phyloP scores from a whole-genome alignment of 1,284 basidiomycete genomes.

The Papiliotrema fonsecae region DNA sequence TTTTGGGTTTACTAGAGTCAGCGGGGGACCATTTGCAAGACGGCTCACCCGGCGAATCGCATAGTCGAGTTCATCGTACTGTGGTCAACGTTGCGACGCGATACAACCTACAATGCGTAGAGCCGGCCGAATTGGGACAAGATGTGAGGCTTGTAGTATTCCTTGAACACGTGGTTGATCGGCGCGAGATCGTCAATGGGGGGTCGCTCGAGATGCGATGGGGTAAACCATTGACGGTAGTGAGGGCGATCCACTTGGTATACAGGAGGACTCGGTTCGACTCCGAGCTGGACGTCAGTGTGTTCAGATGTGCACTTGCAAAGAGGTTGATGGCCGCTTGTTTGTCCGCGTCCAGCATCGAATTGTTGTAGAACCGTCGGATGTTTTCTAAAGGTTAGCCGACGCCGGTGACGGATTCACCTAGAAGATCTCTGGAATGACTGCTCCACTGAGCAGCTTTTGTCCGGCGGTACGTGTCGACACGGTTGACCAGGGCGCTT shows the following conservation, averaged over 20 bases:
- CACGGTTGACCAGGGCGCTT: constrained; percentile 91
- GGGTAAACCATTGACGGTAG: constrained; percentile 78
- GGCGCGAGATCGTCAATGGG: constrained; percentile 36
- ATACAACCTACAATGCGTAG: constrained; percentile 48
- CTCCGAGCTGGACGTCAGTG: constrained; percentile 57
- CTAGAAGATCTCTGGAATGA: constrained; percentile 94
- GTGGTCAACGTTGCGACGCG: not conserved
- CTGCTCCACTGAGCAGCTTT: constrained; percentile 90
- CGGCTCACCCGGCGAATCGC: constrained; percentile 27
- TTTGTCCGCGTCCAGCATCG: constrained; percentile 92
- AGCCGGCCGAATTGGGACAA: constrained; percentile 56
- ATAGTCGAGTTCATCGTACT: constrained; percentile 45
- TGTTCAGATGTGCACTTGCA: constrained; percentile 19
- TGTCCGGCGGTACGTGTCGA: constrained; percentile 88
- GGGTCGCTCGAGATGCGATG: constrained; percentile 61
- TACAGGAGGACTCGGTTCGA: constrained; percentile 49
- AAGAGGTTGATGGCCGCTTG: constrained; percentile 97
- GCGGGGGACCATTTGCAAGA: not conserved
- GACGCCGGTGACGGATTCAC: constrained; percentile 11
- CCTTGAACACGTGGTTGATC: constrained; percentile 69
- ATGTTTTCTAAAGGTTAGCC: constrained; percentile 62
- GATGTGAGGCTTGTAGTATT: constrained; percentile 78
- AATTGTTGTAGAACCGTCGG: constrained; percentile 92
- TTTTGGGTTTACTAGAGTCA: constrained; percentile 26
- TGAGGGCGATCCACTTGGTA: constrained; percentile 51